Conservation (phyloP, 2,329 filamentous ascomycete species). For the Ascochyta lentis region DNA sequence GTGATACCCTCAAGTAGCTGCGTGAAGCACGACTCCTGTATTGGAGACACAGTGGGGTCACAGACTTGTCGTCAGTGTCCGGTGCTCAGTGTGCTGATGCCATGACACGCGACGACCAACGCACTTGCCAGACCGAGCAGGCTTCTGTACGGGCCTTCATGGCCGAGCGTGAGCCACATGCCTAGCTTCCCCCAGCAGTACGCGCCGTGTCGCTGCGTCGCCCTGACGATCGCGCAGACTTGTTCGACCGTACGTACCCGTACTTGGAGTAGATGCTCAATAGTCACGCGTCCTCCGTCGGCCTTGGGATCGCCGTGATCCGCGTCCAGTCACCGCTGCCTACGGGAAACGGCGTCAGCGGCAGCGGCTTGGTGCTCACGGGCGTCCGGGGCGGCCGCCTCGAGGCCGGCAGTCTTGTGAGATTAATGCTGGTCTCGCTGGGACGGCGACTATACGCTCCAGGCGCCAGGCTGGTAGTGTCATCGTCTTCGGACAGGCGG, state of each 20-base stretch:
- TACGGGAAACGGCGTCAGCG: slow-evolving; percentile 42
- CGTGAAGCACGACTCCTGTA: too few species aligned
- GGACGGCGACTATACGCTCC: slow-evolving; percentile 15
- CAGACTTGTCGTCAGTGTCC: too few species aligned
- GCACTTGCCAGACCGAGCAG: too few species aligned
- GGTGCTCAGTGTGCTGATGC: too few species aligned
- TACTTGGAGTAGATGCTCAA: slow-evolving; percentile 15
- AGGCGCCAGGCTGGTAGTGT: slow-evolving; percentile 12
- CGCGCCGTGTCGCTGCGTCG: not conserved
- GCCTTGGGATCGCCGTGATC: slow-evolving; percentile 7
- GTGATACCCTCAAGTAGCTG: too few species aligned
- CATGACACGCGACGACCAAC: too few species aligned
- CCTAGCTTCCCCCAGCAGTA: too few species aligned
- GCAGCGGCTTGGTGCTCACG: slow-evolving; percentile 36
- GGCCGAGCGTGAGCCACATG: too few species aligned
- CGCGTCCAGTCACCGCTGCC: slow-evolving; percentile 8
- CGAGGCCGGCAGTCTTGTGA: slow-evolving; percentile 4
- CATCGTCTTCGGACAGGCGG: slow-evolving; percentile 7
- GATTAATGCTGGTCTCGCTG: slow-evolving; percentile 11
- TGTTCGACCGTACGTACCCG: slow-evolving; percentile 2
- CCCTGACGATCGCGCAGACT: slow-evolving; percentile 3
- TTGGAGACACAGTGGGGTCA: too few species aligned
- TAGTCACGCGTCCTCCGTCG: slow-evolving; percentile 10
- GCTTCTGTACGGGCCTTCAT: too few species aligned
- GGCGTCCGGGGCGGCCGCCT: slow-evolving; percentile 5